Percentiles rank a stretch among this genome's conserved stretches.
Conservation (phyloP, 257 asterid species). For the Rauvolfia tetraphylla region DNA sequence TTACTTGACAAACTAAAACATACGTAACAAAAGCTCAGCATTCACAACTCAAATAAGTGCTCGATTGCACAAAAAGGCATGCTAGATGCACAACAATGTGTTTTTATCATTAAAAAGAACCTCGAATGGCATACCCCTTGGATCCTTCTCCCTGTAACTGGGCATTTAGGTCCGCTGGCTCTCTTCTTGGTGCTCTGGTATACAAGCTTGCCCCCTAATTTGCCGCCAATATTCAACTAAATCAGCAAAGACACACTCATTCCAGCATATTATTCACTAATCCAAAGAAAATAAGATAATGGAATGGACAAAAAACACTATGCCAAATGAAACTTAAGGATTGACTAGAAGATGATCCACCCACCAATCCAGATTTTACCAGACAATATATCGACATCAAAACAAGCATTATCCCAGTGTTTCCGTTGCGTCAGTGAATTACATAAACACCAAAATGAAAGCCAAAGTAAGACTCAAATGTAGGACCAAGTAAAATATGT, state of each 20-base stretch:
- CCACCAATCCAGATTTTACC: not conserved
- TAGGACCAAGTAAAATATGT: not conserved
- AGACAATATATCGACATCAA: not conserved
- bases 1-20: constrained; percentile 2
- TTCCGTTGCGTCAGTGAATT: not conserved
- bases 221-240: not conserved
- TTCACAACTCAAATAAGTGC: not conserved
- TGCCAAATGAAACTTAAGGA: not conserved
- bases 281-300: not conserved
- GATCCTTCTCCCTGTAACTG: constrained; percentile 80
- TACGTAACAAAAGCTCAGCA: not conserved
- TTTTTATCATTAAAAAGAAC: not conserved
- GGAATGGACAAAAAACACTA: not conserved
- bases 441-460: not conserved
- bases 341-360: not conserved
- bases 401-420: not conserved
- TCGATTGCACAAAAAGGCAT: not conserved
- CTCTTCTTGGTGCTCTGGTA: constrained; percentile 78
- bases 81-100: not conserved
- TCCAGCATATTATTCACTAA: not conserved
- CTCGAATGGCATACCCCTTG: constrained; percentile 55
- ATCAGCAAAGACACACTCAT: not conserved
- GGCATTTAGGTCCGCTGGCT: constrained; percentile 85
- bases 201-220: constrained; percentile 67
- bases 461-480: not conserved